Evolutionary conservation across 176 grass and related monocot genomes (phyloP), one percentile per base, ranked within the genome.

Genomic region (Cenchrus fungigraminus): DNA sequence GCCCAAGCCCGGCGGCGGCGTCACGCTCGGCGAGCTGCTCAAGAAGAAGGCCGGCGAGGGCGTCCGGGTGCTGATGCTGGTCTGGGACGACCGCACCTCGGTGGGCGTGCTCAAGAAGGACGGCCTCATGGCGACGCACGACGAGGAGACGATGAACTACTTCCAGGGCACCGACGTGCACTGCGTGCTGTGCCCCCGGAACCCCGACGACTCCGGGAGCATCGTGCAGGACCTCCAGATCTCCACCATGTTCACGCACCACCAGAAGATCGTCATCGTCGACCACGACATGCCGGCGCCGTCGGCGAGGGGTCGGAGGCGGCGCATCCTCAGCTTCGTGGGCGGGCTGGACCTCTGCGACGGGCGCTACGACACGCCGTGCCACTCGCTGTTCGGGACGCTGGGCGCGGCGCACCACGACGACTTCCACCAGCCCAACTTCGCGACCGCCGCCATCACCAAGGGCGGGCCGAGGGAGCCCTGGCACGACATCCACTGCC

Each of bases 341-440:
- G 91, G 91, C 9, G 91, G 91, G 2, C 82, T 93, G 14, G 91
- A 93, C 85, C 85, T 93, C 54, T 93, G 91, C 72, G 88, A 90
- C 72, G 91, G 91, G 0, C 68, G 91, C 25, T 93, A 93, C 73
- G 91, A 93, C 73, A 90, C 87, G 58, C 91, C 85, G 67, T 22
- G 6, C 78, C 91, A 93, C 68, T 3, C 88, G 14, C 61, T 93
- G 81, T 93, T 93, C 85, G 6, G 85, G 45, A 93, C 91, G 19
- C 80, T 93, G 19, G 85, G n/a, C 25, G n/a, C 29, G 28, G 61
- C 1, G 15, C 91, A 93, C 81, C 85, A 70, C 42, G 85, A 85
- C 59, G 91, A 93, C 88, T 93, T 90, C 88, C 91, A 93, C 86
- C 91, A 93, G 88, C 91, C 91, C 0, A 93, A 90, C 82, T 93